These are phyloP conservation scores for Chaetomidium leptoderma DNA, from an alignment of 495 filamentous ascomycete genomes.

Conservation along the genomic window DNA sequence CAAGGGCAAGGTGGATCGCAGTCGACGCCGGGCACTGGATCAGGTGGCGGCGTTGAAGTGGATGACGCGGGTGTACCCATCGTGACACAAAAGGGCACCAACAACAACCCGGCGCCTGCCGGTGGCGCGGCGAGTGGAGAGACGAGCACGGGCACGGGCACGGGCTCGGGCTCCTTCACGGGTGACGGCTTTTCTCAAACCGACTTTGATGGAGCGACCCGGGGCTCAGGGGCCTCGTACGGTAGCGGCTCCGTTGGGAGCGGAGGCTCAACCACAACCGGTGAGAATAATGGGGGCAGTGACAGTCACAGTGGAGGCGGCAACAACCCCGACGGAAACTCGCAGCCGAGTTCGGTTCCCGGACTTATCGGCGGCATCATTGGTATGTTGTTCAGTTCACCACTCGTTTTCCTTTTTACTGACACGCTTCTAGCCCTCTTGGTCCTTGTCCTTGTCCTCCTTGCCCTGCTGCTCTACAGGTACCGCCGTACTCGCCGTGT, in stretches of 20 bases:
- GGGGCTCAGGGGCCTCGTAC: neutral
- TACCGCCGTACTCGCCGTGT: conserved; percentile 27
- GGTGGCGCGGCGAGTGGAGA: neutral
- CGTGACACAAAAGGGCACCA: neutral
- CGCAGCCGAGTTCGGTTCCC: conserved; percentile 14
- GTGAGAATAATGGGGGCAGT: too few species aligned
- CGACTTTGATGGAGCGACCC: neutral
- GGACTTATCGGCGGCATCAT: conserved; percentile 26
- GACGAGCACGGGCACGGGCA: neutral
- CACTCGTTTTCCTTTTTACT: neutral
- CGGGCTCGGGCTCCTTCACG: neutral
- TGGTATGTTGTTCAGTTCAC: conserved; percentile 23
- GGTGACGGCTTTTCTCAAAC: neutral
- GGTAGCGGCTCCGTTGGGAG: neutral
- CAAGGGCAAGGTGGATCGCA: neutral
- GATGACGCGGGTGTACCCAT: neutral
- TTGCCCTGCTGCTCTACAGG: conserved; percentile 27
- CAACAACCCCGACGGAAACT: neutral
- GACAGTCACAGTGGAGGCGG: neutral
- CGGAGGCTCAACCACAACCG: neutral
- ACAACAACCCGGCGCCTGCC: neutral
- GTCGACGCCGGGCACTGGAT: neutral
- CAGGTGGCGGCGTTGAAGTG: neutral
- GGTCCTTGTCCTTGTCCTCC: conserved; percentile 25
- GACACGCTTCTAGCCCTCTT: conserved; percentile 20